These are phyloP conservation scores for Backusella luteola DNA, from an alignment of 192 early-diverging fungal species.

Conservation along the genomic window DNA sequence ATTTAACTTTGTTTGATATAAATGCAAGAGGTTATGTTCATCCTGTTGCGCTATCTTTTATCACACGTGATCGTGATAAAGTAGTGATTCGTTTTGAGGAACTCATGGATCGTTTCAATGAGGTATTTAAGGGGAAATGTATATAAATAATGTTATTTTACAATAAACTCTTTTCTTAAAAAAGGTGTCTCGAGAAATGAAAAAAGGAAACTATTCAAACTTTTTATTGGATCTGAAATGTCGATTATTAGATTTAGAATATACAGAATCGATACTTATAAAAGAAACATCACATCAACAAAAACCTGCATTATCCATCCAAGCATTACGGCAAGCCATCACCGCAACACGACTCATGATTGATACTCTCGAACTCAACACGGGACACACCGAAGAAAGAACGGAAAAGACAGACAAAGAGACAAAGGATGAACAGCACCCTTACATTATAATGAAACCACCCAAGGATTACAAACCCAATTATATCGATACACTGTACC, in stretches of 20 bases:
- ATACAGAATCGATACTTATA: conserved; percentile 29
- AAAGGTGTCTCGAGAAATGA: conserved; percentile 41
- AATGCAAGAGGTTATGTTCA: conserved; percentile 52
- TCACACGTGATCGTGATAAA: conserved; percentile 48
- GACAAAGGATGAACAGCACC: not conserved
- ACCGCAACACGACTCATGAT: conserved; percentile 24
- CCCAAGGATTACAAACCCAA: conserved; percentile 23
- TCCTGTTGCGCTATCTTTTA: conserved; percentile 48
- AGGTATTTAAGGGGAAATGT: conserved; percentile 14
- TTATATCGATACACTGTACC: conserved; percentile 29
- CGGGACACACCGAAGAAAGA: not conserved
- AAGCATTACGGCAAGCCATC: conserved; percentile 28
- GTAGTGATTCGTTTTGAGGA: conserved; percentile 43
- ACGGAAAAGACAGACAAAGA: not conserved
- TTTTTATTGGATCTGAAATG: conserved; percentile 48
- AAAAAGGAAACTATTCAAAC: conserved; percentile 49
- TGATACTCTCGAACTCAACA: conserved; percentile 26
- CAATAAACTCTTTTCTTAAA: no score
- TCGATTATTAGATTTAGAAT: conserved; percentile 46
- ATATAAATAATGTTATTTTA: no score
- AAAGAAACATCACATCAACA: not conserved
- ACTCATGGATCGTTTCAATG: conserved; percentile 41
- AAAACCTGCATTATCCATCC: conserved; percentile 18
- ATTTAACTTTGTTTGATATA: conserved; percentile 54
- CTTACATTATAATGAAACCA: conserved; percentile 7